Conservation (phyloP, 257 asterid genomes). For the Jacaranda copaia region DNA sequence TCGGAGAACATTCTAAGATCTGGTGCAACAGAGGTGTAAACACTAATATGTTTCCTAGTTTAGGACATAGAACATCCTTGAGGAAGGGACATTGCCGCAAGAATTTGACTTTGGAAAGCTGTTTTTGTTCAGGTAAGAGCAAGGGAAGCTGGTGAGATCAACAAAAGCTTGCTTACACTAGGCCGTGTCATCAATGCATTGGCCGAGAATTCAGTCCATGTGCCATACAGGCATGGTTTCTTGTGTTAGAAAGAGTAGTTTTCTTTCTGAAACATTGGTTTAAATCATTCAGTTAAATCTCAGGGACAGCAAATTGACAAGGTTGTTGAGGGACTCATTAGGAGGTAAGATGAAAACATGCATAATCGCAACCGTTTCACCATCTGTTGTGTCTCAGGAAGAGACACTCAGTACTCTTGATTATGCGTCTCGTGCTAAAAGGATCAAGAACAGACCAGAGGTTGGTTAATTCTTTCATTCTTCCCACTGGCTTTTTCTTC, state of each 20-base stretch:
- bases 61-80: too few species aligned
- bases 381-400: constrained; percentile 87
- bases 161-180: constrained; percentile 97
- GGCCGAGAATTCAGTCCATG: constrained; percentile 97
- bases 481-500: background rate
- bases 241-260: constrained; percentile 6
- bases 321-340: constrained; percentile 92
- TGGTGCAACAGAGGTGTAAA: constrained; percentile 91
- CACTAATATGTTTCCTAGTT: too few species aligned
- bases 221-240: constrained; percentile 80
- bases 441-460: constrained; percentile 99
- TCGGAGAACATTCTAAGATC: constrained; percentile 97
- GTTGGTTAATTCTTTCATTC: constrained; percentile 50
- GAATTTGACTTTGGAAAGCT: constrained; percentile 26
- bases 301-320: constrained; percentile 98
- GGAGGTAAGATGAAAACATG: constrained; percentile 99
- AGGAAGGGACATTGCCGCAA: background rate
- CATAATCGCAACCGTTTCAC: constrained; percentile 92
- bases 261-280: background rate
- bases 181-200: constrained; percentile 96
- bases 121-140: constrained; percentile 86
- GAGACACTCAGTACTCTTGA: constrained; percentile 98
- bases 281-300: constrained; percentile 27
- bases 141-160: constrained; percentile 99
- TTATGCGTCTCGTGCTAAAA: constrained; percentile 98